These are phyloP conservation scores for Globisporangium camurandrum DNA, from an alignment of 352 stramenopile species.

Conservation along the genomic window DNA sequence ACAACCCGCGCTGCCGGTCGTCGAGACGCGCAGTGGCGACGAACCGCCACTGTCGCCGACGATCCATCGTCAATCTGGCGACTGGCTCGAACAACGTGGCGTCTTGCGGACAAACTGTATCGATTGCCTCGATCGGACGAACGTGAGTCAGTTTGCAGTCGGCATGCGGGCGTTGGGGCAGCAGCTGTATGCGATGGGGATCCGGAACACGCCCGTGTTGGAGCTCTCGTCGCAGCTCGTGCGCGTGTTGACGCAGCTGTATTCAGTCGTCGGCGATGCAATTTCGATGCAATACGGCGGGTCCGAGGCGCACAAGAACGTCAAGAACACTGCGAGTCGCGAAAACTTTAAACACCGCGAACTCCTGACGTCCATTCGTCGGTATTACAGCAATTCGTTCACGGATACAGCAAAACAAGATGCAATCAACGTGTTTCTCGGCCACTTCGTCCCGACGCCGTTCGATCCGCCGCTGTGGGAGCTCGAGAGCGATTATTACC, in stretches of 20 bases:
- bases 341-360: constrained; percentile 94
- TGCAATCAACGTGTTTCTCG: constrained; percentile 99
- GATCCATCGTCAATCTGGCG: constrained; percentile 72
- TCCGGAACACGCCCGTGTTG: constrained; percentile 82
- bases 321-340: constrained; percentile 81
- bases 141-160: constrained; percentile 84
- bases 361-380: constrained; percentile 96
- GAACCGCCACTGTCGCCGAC: constrained; percentile 41
- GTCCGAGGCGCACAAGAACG: constrained; percentile 98
- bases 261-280: constrained; percentile 96
- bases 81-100: constrained; percentile 94
- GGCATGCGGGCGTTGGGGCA: constrained; percentile 89
- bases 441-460: constrained; percentile 80
- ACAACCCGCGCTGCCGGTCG: not conserved
- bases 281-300: constrained; percentile 99
- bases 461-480: constrained; percentile 70
- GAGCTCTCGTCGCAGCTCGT: constrained; percentile 91
- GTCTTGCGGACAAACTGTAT: constrained; percentile 99
- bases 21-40: constrained; percentile 5
- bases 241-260: constrained; percentile 96
- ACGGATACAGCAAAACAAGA: constrained; percentile 98
- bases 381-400: constrained; percentile 99
- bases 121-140: constrained; percentile 88
- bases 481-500: constrained; percentile 85
- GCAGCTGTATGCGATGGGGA: constrained; percentile 96